These are phyloP conservation scores for Ogataea pini DNA, from an alignment of 805 yeast genomes.

Conservation along the genomic window DNA sequence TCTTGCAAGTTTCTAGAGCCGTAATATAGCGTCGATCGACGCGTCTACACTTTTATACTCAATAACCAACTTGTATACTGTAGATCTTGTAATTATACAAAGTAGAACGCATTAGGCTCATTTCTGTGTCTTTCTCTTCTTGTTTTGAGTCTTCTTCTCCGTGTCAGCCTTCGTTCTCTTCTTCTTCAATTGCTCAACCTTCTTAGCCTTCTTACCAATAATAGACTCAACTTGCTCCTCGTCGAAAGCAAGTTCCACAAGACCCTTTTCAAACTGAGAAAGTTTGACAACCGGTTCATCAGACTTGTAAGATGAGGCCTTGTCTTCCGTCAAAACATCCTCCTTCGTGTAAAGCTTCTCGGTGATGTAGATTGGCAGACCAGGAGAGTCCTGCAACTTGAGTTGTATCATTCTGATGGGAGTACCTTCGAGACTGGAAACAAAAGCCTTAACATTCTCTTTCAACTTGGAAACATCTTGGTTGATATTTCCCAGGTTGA, in stretches of 20 bases:
- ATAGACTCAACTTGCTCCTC: conserved; percentile 65
- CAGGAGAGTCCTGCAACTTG: conserved; percentile 73
- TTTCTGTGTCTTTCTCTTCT: conserved; percentile 14
- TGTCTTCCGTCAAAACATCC: conserved; percentile 45
- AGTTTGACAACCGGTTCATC: conserved; percentile 43
- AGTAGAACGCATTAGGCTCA: background rate
- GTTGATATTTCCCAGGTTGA: conserved; percentile 63
- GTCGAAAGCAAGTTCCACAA: conserved; percentile 78
- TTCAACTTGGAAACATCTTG: conserved; percentile 51
- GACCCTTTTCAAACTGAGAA: conserved; percentile 68
- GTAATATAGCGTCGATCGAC: conserved; percentile 9
- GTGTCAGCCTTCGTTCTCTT: conserved; percentile 11
- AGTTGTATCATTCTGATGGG: conserved; percentile 59
- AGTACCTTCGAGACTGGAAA: conserved; percentile 44
- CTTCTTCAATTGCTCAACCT: conserved; percentile 30
- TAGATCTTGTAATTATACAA: background rate
- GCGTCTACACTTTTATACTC: no score
- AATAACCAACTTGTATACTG: background rate
- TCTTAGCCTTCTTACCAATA: conserved; percentile 56
- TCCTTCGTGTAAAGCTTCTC: conserved; percentile 53
- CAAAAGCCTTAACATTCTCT: conserved; percentile 60
- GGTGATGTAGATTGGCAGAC: conserved; percentile 78
- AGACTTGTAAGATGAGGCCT: conserved; percentile 24
- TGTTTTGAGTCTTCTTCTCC: conserved; percentile 9
- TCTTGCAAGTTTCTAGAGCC: no score